Percentiles rank a stretch among this genome's conserved stretches.
These are phyloP conservation scores for Suhomyces guaymorum DNA, from an alignment of 1,139 yeast genomes.

Conservation along the genomic window DNA sequence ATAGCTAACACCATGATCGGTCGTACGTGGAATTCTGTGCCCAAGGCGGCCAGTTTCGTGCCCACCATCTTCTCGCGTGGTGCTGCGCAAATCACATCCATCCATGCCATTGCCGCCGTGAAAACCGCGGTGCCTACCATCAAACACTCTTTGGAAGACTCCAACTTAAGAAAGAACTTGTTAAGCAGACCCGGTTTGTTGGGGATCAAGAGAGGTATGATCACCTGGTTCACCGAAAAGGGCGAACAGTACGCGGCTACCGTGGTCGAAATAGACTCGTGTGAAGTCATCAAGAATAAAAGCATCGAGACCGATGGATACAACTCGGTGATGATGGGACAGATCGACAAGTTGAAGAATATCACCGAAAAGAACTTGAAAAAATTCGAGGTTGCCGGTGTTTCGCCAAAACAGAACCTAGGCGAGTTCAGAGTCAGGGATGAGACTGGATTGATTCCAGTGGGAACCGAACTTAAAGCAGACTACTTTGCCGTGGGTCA, in stretches of 20 bases:
- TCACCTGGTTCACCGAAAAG: conserved; percentile 68
- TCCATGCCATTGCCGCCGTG: conserved; percentile 53
- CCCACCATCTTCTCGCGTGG: conserved; percentile 28
- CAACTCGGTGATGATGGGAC: conserved; percentile 86
- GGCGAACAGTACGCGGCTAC: conserved; percentile 82
- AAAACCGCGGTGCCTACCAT: conserved; percentile 44
- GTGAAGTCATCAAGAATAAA: conserved; percentile 79
- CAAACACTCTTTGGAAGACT: conserved; percentile 57
- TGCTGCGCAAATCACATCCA: conserved; percentile 54
- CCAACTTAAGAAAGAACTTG: conserved; percentile 65
- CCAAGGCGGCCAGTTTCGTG: neutral
- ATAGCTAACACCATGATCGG: conserved; percentile 4
- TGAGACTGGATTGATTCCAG: conserved; percentile 63
- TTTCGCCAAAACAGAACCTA: conserved; percentile 76
- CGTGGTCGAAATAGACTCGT: conserved; percentile 80
- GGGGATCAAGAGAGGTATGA: conserved; percentile 88
- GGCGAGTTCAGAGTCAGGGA: conserved; percentile 79
- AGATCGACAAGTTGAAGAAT: conserved; percentile 68
- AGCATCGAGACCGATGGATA: conserved; percentile 73
- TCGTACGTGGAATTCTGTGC: conserved; percentile 7
- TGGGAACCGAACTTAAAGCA: conserved; percentile 79
- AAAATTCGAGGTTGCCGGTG: conserved; percentile 78
- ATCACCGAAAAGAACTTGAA: conserved; percentile 67
- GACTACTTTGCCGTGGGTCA: conserved; percentile 85
- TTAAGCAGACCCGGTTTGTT: conserved; percentile 80